Base-by-base conservation (phyloP, 73 alveolate species). In the Paramecium sexaurelia region DNA sequence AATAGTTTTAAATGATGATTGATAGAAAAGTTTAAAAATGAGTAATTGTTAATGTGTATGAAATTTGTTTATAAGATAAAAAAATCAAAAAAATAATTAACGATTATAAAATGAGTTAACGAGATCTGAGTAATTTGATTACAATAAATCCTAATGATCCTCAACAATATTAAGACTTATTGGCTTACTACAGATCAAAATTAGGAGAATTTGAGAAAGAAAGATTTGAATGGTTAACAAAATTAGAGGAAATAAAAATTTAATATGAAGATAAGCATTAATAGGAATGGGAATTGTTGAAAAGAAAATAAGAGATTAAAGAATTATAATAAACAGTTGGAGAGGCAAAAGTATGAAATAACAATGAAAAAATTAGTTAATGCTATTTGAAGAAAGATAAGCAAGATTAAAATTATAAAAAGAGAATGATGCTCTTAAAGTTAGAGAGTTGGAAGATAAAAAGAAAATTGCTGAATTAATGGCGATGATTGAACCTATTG, bases 181-280 rank as follows among this genome's bases (percentile, higher is more conserved):
- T 78, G 36, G 55, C 75, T 0, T 78, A 78, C 17, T 43, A 78
- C 19, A n/a, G 90, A 78, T 78, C 90, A 5, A 78, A 78, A 78
- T 41, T 78, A 24, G 43, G 61, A 40, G 90, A 78, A 33, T 78
- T 78, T 26, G 90, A 78, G 55, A 41, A 78, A 22, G 90, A 78
- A 61, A 37, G 90, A 78, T 45, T 78, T 41, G 90, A 78, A 22
- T 78, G 90, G 90, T 78, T 78, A 45, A 78, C 90, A 19, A 78
- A 78, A n/a, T 22, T 78, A 2, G 90, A 78, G 29, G 90, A 78
- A 78, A 78, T 78, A 5, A 39, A 40, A 78, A 78, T 78, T 78
- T 61, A 78, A 22, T 78, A 78, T 78, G 90, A 78, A 11, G 90
- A 78, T 32, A 78, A 78, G 9, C 90, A 78, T 43, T 22, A 78